phyloP scores from a whole-genome alignment of 805 yeast genomes.

The Cyberlindnera bimundalis region DNA sequence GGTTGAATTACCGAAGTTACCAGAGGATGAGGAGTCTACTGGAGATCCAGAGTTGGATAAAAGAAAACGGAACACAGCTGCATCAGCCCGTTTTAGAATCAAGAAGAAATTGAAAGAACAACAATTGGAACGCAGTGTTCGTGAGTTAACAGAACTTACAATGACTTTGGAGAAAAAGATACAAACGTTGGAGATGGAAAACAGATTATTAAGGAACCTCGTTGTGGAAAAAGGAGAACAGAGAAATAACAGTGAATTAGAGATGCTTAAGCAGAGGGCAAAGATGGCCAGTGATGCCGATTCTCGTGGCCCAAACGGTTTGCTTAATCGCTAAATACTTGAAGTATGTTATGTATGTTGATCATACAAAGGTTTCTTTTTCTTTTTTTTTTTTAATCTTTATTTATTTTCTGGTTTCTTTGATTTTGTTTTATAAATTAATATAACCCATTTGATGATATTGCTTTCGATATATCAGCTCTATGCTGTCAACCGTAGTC shows the following conservation, averaged over 20 bases:
- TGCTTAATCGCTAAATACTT: background rate
- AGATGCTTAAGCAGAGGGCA: constrained; percentile 47
- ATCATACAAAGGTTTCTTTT: too few relatives aligned
- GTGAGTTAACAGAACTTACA: constrained; percentile 68
- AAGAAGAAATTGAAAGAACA: constrained; percentile 91
- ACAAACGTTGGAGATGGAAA: constrained; percentile 89
- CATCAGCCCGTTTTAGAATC: constrained; percentile 88
- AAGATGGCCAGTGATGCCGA: constrained; percentile 17
- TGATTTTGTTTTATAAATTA: too few relatives aligned
- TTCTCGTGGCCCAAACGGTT: background rate
- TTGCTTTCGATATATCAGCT: too few relatives aligned
- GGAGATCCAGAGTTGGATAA: constrained; percentile 57
- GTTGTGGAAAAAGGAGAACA: constrained; percentile 74
- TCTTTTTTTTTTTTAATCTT: too few relatives aligned
- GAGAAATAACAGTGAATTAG: constrained; percentile 51
- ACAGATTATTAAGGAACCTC: constrained; percentile 74
- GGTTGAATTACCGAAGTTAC: constrained; percentile 3
- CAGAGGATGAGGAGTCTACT: constrained; percentile 18
- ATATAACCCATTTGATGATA: too few relatives aligned
- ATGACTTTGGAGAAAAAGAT: constrained; percentile 65
- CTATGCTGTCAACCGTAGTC: too few relatives aligned
- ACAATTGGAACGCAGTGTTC: constrained; percentile 76
- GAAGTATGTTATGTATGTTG: too few relatives aligned
- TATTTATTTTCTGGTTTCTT: too few relatives aligned
- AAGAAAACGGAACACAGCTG: constrained; percentile 86